phyloP scores from a whole-genome alignment of 2,329 filamentous ascomycete species.

The Leptodontidium sp. region DNA sequence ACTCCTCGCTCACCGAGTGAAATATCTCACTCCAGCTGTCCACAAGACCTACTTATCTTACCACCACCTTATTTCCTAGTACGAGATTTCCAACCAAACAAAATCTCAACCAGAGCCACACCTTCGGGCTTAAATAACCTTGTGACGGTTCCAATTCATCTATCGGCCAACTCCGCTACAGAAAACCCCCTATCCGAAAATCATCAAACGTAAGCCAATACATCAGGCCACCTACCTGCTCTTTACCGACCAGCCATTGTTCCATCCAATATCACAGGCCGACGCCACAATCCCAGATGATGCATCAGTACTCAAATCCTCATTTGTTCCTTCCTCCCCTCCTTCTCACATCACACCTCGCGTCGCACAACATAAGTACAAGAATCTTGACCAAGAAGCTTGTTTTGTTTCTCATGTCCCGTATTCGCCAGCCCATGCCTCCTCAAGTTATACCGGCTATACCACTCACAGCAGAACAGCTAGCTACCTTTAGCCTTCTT shows the following conservation, averaged over 20 bases:
- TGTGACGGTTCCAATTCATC: not conserved
- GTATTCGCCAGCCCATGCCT: not conserved
- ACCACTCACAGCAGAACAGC: no score
- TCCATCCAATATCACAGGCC: conserved; percentile 1
- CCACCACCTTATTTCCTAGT: no score
- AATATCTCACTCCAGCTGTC: not conserved
- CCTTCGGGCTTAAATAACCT: not conserved
- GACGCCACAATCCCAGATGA: not conserved
- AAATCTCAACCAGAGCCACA: not conserved
- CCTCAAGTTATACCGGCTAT: no score
- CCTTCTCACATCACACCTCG: not conserved
- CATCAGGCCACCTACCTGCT: no score
- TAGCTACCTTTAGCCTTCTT: not conserved
- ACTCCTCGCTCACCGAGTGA: not conserved
- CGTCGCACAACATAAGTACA: not conserved
- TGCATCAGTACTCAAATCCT: not conserved
- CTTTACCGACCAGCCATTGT: no score
- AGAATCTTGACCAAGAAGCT: not conserved
- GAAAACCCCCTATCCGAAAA: not conserved
- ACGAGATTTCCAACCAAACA: not conserved
- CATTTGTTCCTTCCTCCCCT: not conserved
- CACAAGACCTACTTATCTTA: not conserved
- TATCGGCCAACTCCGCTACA: not conserved
- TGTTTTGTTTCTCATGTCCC: not conserved
- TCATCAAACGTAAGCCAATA: no score